Evolutionary conservation across 257 asterid genomes (phyloP).

Genomic region (Linderniella brevidens): DNA sequence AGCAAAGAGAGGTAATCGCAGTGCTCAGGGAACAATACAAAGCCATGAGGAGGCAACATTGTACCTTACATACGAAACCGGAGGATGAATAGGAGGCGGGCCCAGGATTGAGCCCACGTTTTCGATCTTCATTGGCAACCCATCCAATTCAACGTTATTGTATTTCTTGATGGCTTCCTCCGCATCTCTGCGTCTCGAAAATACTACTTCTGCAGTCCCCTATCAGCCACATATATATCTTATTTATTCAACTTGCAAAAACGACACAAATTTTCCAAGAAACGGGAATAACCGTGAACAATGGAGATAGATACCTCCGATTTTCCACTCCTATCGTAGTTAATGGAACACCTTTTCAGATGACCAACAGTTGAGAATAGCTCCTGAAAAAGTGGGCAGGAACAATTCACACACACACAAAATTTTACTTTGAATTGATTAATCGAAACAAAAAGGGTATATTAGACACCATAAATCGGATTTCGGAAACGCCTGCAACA

Average conservation of each 20-base stretch:
- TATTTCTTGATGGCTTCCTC: slow-evolving; percentile 24
- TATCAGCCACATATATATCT: slow-evolving; percentile 11
- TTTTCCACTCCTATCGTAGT: slow-evolving; percentile 59
- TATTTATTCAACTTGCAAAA: slow-evolving; percentile 12
- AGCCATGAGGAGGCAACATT: slow-evolving; percentile 17
- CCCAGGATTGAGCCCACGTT: slow-evolving; percentile 15
- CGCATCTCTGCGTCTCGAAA: slow-evolving; percentile 27
- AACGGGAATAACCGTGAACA: slow-evolving; percentile 9
- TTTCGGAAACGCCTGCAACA: too few relatives aligned
- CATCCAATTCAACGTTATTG: slow-evolving; percentile 26
- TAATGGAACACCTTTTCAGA: slow-evolving; percentile 33
- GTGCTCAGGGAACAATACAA: too few relatives aligned
- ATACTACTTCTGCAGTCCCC: slow-evolving; percentile 65
- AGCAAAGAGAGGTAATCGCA: too few relatives aligned
- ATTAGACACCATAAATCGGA: too few relatives aligned
- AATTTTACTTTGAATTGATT: too few relatives aligned
- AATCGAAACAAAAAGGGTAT: too few relatives aligned
- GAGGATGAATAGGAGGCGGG: slow-evolving; percentile 11
- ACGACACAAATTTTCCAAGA: slow-evolving; percentile 9
- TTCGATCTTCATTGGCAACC: slow-evolving; percentile 29
- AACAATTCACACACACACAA: too few relatives aligned
- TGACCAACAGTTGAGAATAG: slow-evolving; percentile 52
- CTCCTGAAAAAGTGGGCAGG: slow-evolving; percentile 21
- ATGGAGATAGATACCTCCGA: slow-evolving; percentile 37
- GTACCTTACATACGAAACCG: slow-evolving; percentile 11